phyloP scores from a whole-genome alignment of 2,329 filamentous ascomycete genomes.

The Colletotrichum cordylinicola region DNA sequence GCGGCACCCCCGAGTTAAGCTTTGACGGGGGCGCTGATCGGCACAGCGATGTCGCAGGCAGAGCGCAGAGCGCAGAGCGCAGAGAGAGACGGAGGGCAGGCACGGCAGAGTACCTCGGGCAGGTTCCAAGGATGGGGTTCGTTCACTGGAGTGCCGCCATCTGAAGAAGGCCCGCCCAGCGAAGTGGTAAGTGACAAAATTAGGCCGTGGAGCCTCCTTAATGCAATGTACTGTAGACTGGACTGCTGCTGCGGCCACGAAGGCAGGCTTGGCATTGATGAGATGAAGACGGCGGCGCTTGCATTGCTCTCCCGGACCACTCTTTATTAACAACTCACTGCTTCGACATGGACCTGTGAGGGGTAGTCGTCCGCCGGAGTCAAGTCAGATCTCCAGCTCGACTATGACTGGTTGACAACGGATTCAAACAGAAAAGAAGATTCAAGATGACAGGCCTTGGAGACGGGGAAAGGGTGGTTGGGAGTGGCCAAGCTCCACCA shows the following conservation, averaged over 20 bases:
- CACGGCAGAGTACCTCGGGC: too few relatives aligned
- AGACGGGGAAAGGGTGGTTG: conserved; percentile 7
- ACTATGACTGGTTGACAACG: neutral
- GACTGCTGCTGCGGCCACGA: neutral
- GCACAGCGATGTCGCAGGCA: conserved; percentile 20
- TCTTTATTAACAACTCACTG: neutral
- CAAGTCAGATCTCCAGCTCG: neutral
- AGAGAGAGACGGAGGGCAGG: neutral
- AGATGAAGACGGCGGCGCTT: neutral
- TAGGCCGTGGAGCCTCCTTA: neutral
- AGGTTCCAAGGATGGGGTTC: neutral
- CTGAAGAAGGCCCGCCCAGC: conserved; percentile 1
- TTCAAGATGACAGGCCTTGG: conserved; percentile 6
- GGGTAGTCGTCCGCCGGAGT: neutral
- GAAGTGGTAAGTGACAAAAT: neutral
- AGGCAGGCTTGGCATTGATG: neutral
- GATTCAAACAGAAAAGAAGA: neutral
- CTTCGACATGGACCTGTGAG: neutral
- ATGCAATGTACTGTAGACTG: neutral
- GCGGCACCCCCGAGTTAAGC: conserved; percentile 10
- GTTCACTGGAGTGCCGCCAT: neutral
- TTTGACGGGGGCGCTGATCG: conserved; percentile 18
- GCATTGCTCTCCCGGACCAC: neutral
- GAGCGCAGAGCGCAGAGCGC: neutral
- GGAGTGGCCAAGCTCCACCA: neutral